These are phyloP conservation scores for Claviceps humidiphila DNA, from an alignment of 2,329 filamentous ascomycete species.

Conservation along the genomic window DNA sequence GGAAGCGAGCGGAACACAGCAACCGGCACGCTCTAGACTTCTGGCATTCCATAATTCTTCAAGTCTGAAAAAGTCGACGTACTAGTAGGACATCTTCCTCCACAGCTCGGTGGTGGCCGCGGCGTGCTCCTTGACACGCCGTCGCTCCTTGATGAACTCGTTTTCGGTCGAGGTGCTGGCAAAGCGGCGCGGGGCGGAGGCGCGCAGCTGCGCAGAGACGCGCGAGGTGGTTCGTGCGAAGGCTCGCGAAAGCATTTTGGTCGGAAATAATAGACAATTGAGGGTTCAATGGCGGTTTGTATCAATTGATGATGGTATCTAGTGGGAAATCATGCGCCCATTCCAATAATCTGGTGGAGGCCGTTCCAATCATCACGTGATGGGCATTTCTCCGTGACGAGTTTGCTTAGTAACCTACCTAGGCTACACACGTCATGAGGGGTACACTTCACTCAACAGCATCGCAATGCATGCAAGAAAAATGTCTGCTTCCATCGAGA, in stretches of 20 bases:
- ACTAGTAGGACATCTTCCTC: slow-evolving; percentile 95
- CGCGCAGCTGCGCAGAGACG: slow-evolving; percentile 45
- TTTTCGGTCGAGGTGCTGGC: slow-evolving; percentile 69
- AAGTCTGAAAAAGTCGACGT: slow-evolving; percentile 28
- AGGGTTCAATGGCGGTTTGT: background rate
- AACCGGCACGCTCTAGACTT: background rate
- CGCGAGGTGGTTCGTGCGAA: slow-evolving; percentile 50
- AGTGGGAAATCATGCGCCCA: background rate
- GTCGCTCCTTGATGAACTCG: slow-evolving; percentile 84
- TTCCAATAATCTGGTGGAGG: background rate
- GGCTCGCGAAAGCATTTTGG: slow-evolving; percentile 51
- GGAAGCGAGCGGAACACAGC: background rate
- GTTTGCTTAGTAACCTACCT: background rate
- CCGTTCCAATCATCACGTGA: background rate
- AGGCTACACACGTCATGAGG: background rate
- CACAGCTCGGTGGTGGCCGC: slow-evolving; percentile 75
- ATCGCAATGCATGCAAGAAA: background rate
- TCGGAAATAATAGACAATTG: background rate
- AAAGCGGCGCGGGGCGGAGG: slow-evolving; percentile 54
- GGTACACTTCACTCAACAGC: background rate
- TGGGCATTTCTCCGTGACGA: background rate
- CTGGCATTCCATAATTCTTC: background rate
- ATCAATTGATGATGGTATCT: slow-evolving; percentile 12
- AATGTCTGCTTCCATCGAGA: background rate
- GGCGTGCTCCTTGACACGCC: slow-evolving; percentile 84